Percentiles rank a stretch among this genome's conserved stretches.
These are phyloP conservation scores for Sarcodon sp. DNA, from an alignment of 768 basidiomycete genomes.

Conservation along the genomic window DNA sequence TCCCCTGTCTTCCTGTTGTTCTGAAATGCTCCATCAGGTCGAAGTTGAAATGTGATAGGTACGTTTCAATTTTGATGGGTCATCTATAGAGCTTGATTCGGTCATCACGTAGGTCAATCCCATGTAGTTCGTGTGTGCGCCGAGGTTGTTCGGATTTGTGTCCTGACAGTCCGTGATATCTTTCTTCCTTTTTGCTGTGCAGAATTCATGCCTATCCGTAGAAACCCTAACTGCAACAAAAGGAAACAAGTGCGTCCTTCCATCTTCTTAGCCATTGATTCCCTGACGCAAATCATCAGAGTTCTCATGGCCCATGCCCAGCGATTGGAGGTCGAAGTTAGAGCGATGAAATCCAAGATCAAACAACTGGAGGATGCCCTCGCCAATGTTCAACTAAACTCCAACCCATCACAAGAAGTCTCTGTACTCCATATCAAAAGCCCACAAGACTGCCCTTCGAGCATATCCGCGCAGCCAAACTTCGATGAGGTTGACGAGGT, in stretches of 20 bases:
- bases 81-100: neutral
- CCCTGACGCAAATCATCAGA: conserved; percentile 14
- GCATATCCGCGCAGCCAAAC: neutral
- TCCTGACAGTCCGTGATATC: conserved; percentile 26
- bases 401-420: conserved; percentile 3
- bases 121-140: conserved; percentile 42
- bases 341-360: conserved; percentile 25
- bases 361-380: conserved; percentile 34
- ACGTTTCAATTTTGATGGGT: conserved; percentile 6
- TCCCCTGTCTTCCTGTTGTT: neutral
- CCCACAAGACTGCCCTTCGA: neutral
- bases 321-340: conserved; percentile 33
- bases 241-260: conserved; percentile 36
- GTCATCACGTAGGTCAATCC: conserved; percentile 26
- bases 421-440: neutral
- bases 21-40: conserved; percentile 18
- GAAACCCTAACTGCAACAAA: conserved; percentile 41
- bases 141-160: conserved; percentile 40
- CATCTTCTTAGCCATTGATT: conserved; percentile 1
- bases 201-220: conserved; percentile 1
- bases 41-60: conserved; percentile 43
- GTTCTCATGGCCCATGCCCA: conserved; percentile 39
- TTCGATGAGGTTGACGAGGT: conserved; percentile 15
- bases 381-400: conserved; percentile 12
- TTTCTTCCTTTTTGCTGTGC: neutral